These are phyloP conservation scores for Ilex aquifolium DNA, from an alignment of 257 asterid species.

Conservation along the genomic window DNA sequence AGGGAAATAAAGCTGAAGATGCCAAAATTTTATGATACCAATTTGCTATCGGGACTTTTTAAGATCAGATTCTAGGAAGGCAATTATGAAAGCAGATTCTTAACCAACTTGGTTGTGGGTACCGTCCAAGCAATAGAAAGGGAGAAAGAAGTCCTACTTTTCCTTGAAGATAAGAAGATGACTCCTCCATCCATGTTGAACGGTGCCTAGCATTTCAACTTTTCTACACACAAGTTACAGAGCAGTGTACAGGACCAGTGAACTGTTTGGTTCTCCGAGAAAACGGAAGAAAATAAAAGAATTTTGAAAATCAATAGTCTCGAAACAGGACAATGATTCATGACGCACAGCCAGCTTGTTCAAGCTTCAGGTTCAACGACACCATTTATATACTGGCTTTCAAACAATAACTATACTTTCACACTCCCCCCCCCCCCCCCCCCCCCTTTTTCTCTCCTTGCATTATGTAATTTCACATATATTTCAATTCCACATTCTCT, in stretches of 20 bases:
- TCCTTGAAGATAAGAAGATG: background rate
- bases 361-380: background rate
- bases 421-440: too few relatives aligned
- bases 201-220: conserved; percentile 4
- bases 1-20: too few relatives aligned
- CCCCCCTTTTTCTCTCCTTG: background rate
- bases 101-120: conserved; percentile 5
- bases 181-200: conserved; percentile 2
- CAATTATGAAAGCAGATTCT: conserved; percentile 10
- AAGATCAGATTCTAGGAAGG: background rate
- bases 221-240: background rate
- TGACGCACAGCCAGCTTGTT: background rate
- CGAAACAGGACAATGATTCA: background rate
- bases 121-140: conserved; percentile 1
- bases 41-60: too few relatives aligned
- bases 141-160: background rate
- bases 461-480: too few relatives aligned
- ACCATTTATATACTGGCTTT: background rate
- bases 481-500: too few relatives aligned
- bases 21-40: too few relatives aligned
- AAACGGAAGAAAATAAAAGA: background rate
- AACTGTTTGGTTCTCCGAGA: background rate
- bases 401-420: background rate
- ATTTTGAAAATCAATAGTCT: background rate
- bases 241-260: background rate